Conservation (phyloP, 2,329 filamentous ascomycete genomes). For the Xylaria sp. region DNA sequence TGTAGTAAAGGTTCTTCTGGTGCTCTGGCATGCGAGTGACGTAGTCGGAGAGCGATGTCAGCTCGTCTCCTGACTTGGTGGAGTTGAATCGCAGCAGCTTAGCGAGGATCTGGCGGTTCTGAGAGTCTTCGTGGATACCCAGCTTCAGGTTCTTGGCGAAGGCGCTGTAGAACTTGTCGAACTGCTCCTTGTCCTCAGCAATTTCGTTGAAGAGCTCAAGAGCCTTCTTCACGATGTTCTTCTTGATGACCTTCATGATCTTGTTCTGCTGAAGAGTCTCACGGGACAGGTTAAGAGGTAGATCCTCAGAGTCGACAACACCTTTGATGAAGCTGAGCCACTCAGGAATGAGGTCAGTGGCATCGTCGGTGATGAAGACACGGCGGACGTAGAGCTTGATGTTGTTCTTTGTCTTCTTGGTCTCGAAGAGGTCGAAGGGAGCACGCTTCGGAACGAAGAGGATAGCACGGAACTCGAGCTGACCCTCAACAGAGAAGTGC, state of each 20-base stretch:
- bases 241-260: slow-evolving; percentile 99
- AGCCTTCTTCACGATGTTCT: slow-evolving; percentile 99
- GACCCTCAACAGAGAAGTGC: slow-evolving; percentile 99
- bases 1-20: slow-evolving; percentile 99
- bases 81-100: slow-evolving; percentile 99
- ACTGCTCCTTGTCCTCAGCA: slow-evolving; percentile 99
- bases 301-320: slow-evolving; percentile 99
- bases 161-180: slow-evolving; percentile 99
- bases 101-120: slow-evolving; percentile 92
- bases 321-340: slow-evolving; percentile 99
- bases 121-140: slow-evolving; percentile 98
- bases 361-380: slow-evolving; percentile 99
- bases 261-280: slow-evolving; percentile 99
- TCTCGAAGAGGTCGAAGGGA: slow-evolving; percentile 99
- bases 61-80: slow-evolving; percentile 97
- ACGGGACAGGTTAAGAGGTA: slow-evolving; percentile 98
- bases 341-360: slow-evolving; percentile 98
- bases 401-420: slow-evolving; percentile 99
- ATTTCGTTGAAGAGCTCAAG: slow-evolving; percentile 99
- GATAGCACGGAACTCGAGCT: slow-evolving; percentile 99
- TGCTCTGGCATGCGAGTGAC: slow-evolving; percentile 99
- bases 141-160: slow-evolving; percentile 99
- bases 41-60: slow-evolving; percentile 95
- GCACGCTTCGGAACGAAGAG: slow-evolving; percentile 99
- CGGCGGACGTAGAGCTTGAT: slow-evolving; percentile 99